phyloP scores from a whole-genome alignment of 2,329 filamentous ascomycete genomes.

The Neofusicoccum kwambonambiense region DNA sequence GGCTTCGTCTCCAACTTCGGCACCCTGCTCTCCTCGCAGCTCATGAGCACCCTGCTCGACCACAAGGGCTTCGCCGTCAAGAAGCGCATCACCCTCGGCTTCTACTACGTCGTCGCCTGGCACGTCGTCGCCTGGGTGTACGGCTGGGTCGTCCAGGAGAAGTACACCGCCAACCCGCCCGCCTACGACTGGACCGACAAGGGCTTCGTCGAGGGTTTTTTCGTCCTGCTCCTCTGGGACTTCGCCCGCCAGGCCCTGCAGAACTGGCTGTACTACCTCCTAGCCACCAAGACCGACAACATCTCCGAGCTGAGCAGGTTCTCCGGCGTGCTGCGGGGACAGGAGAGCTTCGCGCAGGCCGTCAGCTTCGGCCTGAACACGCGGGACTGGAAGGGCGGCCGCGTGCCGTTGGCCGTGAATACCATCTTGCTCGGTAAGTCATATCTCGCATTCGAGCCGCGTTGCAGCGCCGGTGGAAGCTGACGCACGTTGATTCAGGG shows the following conservation, averaged over 20 bases:
- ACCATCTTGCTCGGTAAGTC: constrained; percentile 28
- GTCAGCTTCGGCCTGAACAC: constrained; percentile 46
- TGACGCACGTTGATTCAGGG: constrained; percentile 1
- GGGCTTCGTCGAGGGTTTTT: constrained; percentile 50
- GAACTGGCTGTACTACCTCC: constrained; percentile 58
- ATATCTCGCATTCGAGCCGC: background rate
- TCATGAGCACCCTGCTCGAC: constrained; percentile 48
- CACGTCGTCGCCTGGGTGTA: constrained; percentile 54
- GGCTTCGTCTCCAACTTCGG: constrained; percentile 46
- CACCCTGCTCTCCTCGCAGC: constrained; percentile 45
- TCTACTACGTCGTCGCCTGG: constrained; percentile 46
- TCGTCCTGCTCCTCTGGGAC: constrained; percentile 50
- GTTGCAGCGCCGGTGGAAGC: no score
- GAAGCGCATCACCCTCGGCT: constrained; percentile 44
- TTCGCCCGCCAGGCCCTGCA: constrained; percentile 54
- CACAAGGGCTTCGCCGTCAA: constrained; percentile 41
- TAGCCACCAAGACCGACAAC: constrained; percentile 56
- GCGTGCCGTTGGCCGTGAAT: constrained; percentile 44
- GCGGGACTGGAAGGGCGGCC: constrained; percentile 43
- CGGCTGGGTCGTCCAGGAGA: constrained; percentile 54
- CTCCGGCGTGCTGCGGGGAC: constrained; percentile 44
- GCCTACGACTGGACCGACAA: constrained; percentile 41
- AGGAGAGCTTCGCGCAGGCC: constrained; percentile 48
- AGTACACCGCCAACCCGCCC: constrained; percentile 46
- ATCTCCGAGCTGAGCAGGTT: constrained; percentile 52